Base-by-base conservation (phyloP, 139 green algal genomes). In the Auxenochlorella pyrenoidosa region DNA sequence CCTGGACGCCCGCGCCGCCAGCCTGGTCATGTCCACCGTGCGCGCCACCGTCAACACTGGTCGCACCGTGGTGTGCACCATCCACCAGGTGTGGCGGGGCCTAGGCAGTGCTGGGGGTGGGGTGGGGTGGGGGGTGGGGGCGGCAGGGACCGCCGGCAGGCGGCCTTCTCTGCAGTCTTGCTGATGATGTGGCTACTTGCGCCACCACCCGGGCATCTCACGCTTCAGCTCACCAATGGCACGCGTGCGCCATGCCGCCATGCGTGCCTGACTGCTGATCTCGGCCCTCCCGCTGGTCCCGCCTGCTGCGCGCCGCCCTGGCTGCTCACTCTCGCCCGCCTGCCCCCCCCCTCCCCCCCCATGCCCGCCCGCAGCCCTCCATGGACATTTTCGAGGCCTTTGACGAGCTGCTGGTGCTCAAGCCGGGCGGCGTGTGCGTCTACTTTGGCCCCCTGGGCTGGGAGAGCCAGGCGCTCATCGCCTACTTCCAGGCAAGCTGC, bases 21-120 rank as follows among this genome's bases (percentile, higher is more conserved):
- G 86, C 86, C 91, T 96, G 34, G 93, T 96, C 18, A 95, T 95
- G 90, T 86, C 90, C 41, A 88, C 87, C 12, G 84, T 94, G 72
- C 75, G 91, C 26, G 88, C 88, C 90, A 93, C 87, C 15, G 91
- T 91, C 36, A 90, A 90, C 90, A 94, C 88, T 1, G 91, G 90
- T 10, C 66, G 90, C 38, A 94, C 91, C 30, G 87, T 80, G 22
- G 85, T 94, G 32, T 94, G 92, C 89, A 94, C 91, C 75, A 94
- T 95, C 71, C 92, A 94, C 83, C 92, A 94, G 78, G 63, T 54
- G 47, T 10, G 47, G 47, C 47, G 6, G n/a, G n/a, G n/a, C n/a
- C n/a, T n/a, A n/a, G n/a, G n/a, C n/a, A n/a, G n/a, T n/a, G n/a
- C n/a, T n/a, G n/a, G n/a, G n/a, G n/a, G n/a, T n/a, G n/a, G n/a